Conservation (phyloP, 805 yeast species). For the Candida nonsorbophila region DNA sequence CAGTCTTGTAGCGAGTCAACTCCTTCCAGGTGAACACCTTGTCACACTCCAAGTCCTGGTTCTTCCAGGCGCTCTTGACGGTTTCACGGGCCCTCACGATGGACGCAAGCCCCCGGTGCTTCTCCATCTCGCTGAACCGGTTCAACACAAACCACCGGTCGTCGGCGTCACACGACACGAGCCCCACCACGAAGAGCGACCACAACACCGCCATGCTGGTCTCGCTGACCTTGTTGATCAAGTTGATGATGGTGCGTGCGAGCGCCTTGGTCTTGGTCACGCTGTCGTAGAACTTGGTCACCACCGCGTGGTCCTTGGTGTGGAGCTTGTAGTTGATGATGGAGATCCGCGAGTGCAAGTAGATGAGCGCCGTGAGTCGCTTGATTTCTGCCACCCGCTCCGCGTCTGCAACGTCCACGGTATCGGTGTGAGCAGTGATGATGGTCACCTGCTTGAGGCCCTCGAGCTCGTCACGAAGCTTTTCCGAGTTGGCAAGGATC, state of each 20-base stretch:
- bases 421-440: too few relatives aligned
- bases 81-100: constrained; percentile 30
- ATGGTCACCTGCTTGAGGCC: too few relatives aligned
- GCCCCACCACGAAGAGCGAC: constrained; percentile 37
- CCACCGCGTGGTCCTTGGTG: constrained; percentile 5
- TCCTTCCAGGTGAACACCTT: constrained; percentile 26
- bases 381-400: constrained; percentile 33
- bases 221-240: constrained; percentile 8
- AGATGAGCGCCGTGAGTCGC: constrained; percentile 25
- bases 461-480: constrained; percentile 9
- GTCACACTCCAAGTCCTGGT: constrained; percentile 23
- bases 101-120: constrained; percentile 30
- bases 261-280: constrained; percentile 16
- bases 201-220: constrained; percentile 32
- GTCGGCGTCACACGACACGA: constrained; percentile 17
- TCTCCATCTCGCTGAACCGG: constrained; percentile 26
- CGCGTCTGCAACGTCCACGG: too few relatives aligned
- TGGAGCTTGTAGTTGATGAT: constrained; percentile 7
- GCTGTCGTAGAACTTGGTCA: constrained; percentile 9
- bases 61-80: constrained; percentile 35
- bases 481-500: constrained; percentile 18
- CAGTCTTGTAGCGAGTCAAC: constrained; percentile 27
- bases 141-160: constrained; percentile 36
- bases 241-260: constrained; percentile 14
- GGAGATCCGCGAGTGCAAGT: constrained; percentile 30